Percentiles rank a stretch among this genome's conserved stretches.
Conservation (phyloP, 208 protist species). For the Leishmania lainsoni region DNA sequence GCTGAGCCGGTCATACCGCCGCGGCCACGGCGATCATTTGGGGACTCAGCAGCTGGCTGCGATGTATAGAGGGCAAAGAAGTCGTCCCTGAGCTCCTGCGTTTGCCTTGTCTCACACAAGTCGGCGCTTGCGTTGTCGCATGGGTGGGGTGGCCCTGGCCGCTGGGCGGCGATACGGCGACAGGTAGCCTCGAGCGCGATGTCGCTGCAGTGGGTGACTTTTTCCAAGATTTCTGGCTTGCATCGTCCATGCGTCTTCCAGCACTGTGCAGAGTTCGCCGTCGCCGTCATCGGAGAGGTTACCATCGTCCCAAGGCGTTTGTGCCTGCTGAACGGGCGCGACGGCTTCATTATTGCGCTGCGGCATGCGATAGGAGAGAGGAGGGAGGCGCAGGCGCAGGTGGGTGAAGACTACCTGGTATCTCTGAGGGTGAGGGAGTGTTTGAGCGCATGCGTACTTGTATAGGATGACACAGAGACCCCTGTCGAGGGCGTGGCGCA, state of each 20-base stretch:
- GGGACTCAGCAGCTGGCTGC: not conserved
- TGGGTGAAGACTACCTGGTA: not conserved
- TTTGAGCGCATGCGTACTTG: not conserved
- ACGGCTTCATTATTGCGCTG: not conserved
- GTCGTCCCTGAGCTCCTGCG: constrained; percentile 32
- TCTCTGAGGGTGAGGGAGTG: not conserved
- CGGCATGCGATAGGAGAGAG: not conserved
- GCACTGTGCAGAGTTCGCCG: not conserved
- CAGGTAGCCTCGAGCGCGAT: not conserved
- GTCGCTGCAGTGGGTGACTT: not conserved
- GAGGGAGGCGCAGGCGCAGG: not conserved
- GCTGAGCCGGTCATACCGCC: not conserved
- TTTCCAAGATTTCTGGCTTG: not conserved
- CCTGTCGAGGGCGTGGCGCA: not conserved
- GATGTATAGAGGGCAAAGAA: constrained; percentile 34
- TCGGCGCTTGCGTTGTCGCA: not conserved
- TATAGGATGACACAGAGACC: not conserved
- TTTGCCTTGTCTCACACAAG: not conserved
- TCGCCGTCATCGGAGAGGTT: not conserved
- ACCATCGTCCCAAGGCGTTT: not conserved
- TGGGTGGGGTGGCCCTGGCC: not conserved
- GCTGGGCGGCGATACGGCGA: not conserved
- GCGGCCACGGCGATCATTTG: not conserved
- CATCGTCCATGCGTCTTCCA: not conserved
- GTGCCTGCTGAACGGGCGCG: not conserved